These are phyloP conservation scores for Neurospora sp. DNA, from an alignment of 495 filamentous ascomycete genomes.

Conservation along the genomic window DNA sequence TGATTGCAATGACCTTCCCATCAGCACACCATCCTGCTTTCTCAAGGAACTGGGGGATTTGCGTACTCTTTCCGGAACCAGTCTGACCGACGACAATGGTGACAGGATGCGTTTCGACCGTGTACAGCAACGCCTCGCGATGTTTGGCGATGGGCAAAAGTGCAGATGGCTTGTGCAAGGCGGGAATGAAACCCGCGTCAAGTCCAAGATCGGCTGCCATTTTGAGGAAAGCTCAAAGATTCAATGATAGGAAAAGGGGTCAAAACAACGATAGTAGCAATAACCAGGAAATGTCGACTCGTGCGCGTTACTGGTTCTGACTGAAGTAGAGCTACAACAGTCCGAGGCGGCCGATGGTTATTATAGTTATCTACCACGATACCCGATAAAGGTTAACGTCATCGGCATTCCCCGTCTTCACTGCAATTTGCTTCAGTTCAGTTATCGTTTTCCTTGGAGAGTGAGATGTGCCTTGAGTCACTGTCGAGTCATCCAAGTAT, in stretches of 20 bases:
- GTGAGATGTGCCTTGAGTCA: not conserved
- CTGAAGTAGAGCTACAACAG: not conserved
- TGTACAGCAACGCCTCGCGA: conserved; percentile 61
- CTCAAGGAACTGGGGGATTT: conserved; percentile 80
- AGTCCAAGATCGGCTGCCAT: conserved; percentile 50
- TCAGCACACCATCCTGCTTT: conserved; percentile 83
- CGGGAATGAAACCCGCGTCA: conserved; percentile 57
- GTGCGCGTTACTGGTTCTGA: not conserved
- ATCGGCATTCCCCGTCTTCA: not conserved
- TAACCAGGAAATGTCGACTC: not conserved
- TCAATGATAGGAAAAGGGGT: not conserved
- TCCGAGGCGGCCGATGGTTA: not conserved
- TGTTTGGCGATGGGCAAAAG: conserved; percentile 72
- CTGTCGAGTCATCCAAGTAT: not conserved
- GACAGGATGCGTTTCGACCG: conserved; percentile 67
- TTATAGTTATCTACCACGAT: not conserved
- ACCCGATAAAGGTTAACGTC: not conserved
- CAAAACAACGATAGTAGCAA: not conserved
- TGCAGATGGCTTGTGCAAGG: conserved; percentile 66
- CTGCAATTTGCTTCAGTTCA: not conserved
- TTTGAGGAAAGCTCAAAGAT: not conserved
- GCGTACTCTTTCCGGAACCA: conserved; percentile 85
- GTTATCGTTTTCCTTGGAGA: not conserved
- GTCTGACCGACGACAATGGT: conserved; percentile 83
- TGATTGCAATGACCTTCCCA: conserved; percentile 73